phyloP scores from a whole-genome alignment of 768 basidiomycete genomes.

The Lactarius trivialis region DNA sequence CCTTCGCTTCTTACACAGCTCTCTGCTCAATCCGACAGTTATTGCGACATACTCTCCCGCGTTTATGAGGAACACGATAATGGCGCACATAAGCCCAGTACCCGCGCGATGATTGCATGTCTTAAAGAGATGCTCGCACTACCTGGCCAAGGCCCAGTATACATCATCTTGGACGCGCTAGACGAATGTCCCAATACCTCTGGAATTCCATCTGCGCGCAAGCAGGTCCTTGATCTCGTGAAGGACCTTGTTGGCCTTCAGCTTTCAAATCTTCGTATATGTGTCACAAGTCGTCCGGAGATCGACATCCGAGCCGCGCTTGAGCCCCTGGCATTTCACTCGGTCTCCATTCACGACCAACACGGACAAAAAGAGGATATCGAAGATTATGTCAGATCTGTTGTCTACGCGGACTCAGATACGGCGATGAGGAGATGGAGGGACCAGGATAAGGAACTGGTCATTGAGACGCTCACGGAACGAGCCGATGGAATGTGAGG shows the following conservation, averaged over 20 bases:
- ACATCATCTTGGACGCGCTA: background rate
- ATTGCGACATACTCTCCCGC: background rate
- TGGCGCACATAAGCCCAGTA: background rate
- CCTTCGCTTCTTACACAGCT: background rate
- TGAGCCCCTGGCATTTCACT: background rate
- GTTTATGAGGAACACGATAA: background rate
- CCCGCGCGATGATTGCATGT: background rate
- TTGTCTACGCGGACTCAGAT: background rate
- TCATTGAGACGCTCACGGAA: background rate
- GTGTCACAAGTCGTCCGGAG: background rate
- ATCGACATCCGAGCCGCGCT: background rate
- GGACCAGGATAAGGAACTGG: background rate
- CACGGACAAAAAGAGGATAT: background rate
- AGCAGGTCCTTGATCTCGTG: background rate
- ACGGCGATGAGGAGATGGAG: background rate
- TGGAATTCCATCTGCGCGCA: background rate
- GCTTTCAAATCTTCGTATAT: background rate
- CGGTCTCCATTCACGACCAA: background rate
- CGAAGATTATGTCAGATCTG: background rate
- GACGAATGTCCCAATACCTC: background rate
- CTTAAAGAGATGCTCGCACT: background rate
- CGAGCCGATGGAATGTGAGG: background rate
- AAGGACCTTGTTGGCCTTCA: background rate
- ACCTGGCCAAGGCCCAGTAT: background rate
- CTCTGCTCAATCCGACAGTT: background rate